Evolutionary conservation across 768 basidiomycete genomes (phyloP).

Genomic region (Asterophora parasitica): DNA sequence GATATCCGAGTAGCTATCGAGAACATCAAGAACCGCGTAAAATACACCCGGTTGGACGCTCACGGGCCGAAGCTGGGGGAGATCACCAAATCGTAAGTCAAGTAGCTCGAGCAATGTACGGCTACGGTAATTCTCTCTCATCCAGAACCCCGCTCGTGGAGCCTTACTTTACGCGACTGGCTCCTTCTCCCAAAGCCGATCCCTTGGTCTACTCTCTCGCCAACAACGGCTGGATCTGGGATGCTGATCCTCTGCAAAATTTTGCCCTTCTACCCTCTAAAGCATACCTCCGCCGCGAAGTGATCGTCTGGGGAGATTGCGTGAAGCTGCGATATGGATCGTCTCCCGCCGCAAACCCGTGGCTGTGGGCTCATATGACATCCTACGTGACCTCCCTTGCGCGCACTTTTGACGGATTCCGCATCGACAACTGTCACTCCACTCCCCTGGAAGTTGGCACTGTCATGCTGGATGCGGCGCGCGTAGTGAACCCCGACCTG

Average conservation of each 20-base stretch:
- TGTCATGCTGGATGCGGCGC: constrained; percentile 86
- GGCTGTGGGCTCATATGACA: constrained; percentile 92
- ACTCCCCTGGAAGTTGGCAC: constrained; percentile 97
- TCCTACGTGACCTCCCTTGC: constrained; percentile 81
- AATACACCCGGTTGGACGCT: constrained; percentile 75
- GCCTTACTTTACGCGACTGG: constrained; percentile 85
- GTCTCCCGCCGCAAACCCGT: constrained; percentile 77
- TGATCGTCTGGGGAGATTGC: constrained; percentile 97
- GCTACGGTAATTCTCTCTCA: background rate
- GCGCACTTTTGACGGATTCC: constrained; percentile 86
- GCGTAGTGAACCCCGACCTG: constrained; percentile 85
- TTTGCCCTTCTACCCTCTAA: constrained; percentile 92
- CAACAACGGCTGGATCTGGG: constrained; percentile 99
- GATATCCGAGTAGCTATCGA: constrained; percentile 74
- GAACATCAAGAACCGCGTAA: constrained; percentile 69
- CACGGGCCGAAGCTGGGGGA: constrained; percentile 82
- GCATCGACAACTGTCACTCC: constrained; percentile 98
- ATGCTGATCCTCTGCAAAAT: constrained; percentile 89
- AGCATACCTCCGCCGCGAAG: constrained; percentile 91
- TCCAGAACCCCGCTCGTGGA: constrained; percentile 81
- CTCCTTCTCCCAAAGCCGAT: constrained; percentile 35
- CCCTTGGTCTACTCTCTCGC: constrained; percentile 75
- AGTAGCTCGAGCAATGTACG: constrained; percentile 2
- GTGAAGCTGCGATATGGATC: constrained; percentile 95
- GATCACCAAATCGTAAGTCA: constrained; percentile 64